Base-by-base conservation (phyloP, 2,329 filamentous ascomycete species). In the Bipolaris zeicola region DNA sequence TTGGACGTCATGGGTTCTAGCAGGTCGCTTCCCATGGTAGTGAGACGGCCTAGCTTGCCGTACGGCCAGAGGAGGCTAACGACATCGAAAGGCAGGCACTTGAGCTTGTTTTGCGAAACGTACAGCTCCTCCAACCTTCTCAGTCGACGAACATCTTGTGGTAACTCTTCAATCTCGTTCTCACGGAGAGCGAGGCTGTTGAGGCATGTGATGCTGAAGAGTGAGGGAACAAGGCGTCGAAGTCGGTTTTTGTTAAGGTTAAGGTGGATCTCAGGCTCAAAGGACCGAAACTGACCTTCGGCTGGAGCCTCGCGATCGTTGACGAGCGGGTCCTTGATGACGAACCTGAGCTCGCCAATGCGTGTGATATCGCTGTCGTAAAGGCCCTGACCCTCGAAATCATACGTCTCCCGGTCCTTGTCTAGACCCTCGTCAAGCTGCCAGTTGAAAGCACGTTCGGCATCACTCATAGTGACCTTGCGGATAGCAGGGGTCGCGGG, bases 241-340 rank as follows among this genome's bases (percentile, higher is more conserved):
- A 74, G 61, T 2, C 41, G 51, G 45, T 75, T 75, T 8, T 50
- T 41, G 13, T 53, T 39, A 2, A 75, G 58, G 26, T 67, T 58
- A 16, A 75, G 26, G 31, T 61, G 56, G 6, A 74, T 48, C 18
- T 67, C 57, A 0, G 72, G 70, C 5, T 65, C 55, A 64, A 74
- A 64, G 6, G 71, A 70, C 7, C 72, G 67, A 45, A 70, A 75
- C 36, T 72, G 64, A 1, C 62, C 63, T 54, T 70, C 66, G 28
- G 52, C 61, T 14, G 71, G 71, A 3, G 68, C 59, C 10, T 70
- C 63, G 8, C 58, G 58, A 3, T 67, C 67, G 3, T 69, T 57
- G 45, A 71, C 66, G 18, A 61, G 67, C 8, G 61, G 50, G 33
- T 59, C 51, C 16, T 60, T 60, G 34, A 75, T 71, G 18, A 74